These are phyloP conservation scores for Azolla pinnata DNA, from an alignment of 75 land plant genomes.

Conservation along the genomic window DNA sequence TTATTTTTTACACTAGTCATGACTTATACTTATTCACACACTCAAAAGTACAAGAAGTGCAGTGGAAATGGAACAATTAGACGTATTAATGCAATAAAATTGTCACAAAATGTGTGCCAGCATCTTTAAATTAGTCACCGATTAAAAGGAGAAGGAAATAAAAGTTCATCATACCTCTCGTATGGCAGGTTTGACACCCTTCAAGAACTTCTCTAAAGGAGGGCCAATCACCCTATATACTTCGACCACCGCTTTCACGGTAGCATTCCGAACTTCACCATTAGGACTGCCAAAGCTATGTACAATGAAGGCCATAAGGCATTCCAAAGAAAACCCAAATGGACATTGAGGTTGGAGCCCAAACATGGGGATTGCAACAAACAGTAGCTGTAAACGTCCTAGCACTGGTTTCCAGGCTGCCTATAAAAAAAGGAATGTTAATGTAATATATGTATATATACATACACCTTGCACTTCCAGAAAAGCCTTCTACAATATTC, in stretches of 20 bases:
- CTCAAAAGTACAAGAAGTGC: too few species aligned
- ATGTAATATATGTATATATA: too few species aligned
- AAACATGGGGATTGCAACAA: conserved; percentile 22
- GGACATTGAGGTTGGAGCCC: conserved; percentile 22
- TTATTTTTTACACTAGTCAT: too few species aligned
- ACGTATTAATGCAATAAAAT: too few species aligned
- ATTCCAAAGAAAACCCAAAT: conserved; percentile 16
- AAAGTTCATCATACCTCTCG: conserved; percentile 37
- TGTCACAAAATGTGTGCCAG: too few species aligned
- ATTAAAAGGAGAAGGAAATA: too few species aligned
- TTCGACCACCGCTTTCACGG: conserved; percentile 19
- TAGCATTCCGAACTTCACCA: conserved; percentile 27
- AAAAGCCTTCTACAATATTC: too few species aligned
- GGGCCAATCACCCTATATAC: conserved; percentile 25
- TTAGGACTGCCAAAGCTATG: conserved; percentile 27
- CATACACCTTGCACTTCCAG: too few species aligned
- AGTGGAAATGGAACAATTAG: too few species aligned
- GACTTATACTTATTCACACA: too few species aligned
- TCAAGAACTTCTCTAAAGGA: conserved; percentile 21
- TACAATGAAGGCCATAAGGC: conserved; percentile 20
- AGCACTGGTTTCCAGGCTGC: conserved; percentile 25
- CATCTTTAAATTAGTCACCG: too few species aligned
- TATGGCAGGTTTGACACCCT: conserved; percentile 23
- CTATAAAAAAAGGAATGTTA: too few species aligned
- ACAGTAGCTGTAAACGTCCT: conserved; percentile 23